Evolutionary conservation across 2,329 filamentous ascomycete species (phyloP), one percentile per base, ranked within the genome.

Genomic region (Gliomastix tumulicola): DNA sequence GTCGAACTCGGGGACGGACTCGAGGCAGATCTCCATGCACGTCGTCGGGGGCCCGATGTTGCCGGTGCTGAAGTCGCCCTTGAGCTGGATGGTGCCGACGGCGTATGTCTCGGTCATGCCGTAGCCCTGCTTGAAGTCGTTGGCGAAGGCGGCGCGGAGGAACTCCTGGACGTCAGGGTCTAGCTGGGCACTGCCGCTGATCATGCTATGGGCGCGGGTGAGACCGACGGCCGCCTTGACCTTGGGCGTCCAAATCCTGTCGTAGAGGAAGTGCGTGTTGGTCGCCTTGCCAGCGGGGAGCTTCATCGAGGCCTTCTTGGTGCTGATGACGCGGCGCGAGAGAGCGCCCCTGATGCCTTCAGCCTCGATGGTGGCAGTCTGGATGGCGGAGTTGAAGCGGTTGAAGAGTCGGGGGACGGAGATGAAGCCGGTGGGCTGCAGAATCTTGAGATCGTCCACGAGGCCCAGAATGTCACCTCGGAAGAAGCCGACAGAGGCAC

Each of bases 31-130:
- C 65, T 98, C 92, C 8, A 74, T 62, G 41, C 69, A 71, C 7
- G 79, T 70, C 42, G 76, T 71, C 1, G 88, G 71, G 6, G 74
- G 79, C 36, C 92, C 92, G 48, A 90, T 90, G 62, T 88, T 94
- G 42, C 88, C 88, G 5, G 81, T 66, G 8, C 72, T 74, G 54
- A 85, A 79, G 58, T 98, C 92, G 32, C 73, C 72, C 3, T 66
- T 58, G 10, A 76, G 51, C 64, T 97, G 92, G 23, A 78, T 74
- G 11, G 82, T 71, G 17, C 76, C 79, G 21, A 83, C 75, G 30
- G 89, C 88, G 53, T 94, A 96, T 1, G 88, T 85, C 64, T 98
- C 92, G 2, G 92, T 98, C 58, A 98, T 70, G 34, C 92, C 92
- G 58, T 90, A 98, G 21, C 90, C 92, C 63, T 97, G 90, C 21